These are phyloP conservation scores for Tetrahymena borealis DNA, from an alignment of 73 alveolate genomes.

Conservation along the genomic window DNA sequence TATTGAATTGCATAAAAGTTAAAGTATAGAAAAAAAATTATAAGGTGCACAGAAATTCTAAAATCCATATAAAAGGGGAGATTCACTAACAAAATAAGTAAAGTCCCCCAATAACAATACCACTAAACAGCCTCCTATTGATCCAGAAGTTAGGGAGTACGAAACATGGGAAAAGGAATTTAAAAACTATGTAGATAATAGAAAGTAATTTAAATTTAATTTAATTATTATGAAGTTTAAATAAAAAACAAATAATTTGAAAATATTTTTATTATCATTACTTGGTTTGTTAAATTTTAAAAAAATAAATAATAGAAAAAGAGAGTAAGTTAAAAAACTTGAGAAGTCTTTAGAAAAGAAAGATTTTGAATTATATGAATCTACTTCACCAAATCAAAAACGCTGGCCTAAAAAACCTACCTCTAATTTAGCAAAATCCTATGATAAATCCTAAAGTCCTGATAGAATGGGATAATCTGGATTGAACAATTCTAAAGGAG, in stretches of 20 bases:
- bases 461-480: neutral
- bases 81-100: neutral
- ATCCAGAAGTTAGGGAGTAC: neutral
- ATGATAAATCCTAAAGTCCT: neutral
- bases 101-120: neutral
- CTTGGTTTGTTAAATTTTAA: too few relatives aligned
- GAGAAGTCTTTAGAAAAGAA: neutral
- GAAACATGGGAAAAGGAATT: neutral
- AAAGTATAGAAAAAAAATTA: neutral
- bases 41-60: neutral
- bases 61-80: neutral
- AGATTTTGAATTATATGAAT: slow-evolving; percentile 31
- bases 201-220: neutral
- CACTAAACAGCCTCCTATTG: neutral
- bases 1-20: neutral
- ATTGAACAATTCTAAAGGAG: neutral
- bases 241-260: too few relatives aligned
- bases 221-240: too few relatives aligned
- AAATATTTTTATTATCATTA: too few relatives aligned
- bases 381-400: slow-evolving; percentile 32
- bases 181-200: neutral
- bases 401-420: slow-evolving; percentile 14
- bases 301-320: neutral
- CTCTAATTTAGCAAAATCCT: neutral
- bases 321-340: neutral